A percentile compares a stretch with the other conserved stretches of the same genome.
These are phyloP conservation scores for Vaccinium vitisidaea DNA, from an alignment of 148 eudicot genomes.

Conservation along the genomic window DNA sequence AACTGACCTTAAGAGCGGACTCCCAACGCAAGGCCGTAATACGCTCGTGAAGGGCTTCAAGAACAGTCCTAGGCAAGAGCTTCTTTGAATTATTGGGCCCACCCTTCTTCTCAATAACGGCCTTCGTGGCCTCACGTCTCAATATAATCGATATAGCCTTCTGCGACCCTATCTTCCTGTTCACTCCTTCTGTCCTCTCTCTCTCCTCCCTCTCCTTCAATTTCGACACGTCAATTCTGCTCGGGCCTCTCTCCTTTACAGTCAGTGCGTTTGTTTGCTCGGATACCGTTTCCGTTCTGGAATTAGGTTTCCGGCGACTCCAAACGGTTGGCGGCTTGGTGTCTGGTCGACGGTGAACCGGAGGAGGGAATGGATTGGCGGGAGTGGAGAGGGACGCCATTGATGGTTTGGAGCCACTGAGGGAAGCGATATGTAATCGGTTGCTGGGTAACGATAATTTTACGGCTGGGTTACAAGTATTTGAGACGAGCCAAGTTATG, in stretches of 20 bases:
- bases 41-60: constrained; percentile 90
- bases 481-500: neutral
- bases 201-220: constrained; percentile 41
- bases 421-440: neutral
- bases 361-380: constrained; percentile 38
- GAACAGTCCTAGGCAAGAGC: constrained; percentile 77
- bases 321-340: constrained; percentile 22
- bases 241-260: neutral
- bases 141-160: constrained; percentile 80
- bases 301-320: constrained; percentile 14
- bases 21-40: constrained; percentile 91
- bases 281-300: constrained; percentile 1
- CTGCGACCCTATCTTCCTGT: constrained; percentile 66
- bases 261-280: constrained; percentile 9
- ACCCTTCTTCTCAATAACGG: constrained; percentile 80
- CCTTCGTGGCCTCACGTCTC: constrained; percentile 87
- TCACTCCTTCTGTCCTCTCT: constrained; percentile 61
- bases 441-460: neutral
- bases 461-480: too few relatives aligned
- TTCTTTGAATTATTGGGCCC: constrained; percentile 62
- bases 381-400: constrained; percentile 58
- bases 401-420: neutral
- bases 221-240: constrained; percentile 20
- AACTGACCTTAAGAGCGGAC: constrained; percentile 75
- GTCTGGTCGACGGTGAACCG: constrained; percentile 29